Evolutionary conservation across 768 basidiomycete genomes (phyloP).

Genomic region (Suillus sp.): DNA sequence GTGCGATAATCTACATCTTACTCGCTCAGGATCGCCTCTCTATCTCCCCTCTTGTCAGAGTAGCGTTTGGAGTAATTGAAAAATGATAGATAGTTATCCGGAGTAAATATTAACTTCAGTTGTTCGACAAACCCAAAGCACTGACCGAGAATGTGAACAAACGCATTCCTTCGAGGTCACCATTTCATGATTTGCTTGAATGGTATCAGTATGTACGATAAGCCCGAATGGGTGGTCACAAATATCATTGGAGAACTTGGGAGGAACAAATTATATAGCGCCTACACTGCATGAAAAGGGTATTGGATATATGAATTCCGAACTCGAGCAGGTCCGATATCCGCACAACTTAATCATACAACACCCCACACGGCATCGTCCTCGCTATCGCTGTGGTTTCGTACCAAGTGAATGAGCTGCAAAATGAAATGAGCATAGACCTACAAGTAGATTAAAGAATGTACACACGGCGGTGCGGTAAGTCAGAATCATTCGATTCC

Average conservation of each 20-base stretch:
- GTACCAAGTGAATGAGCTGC: conserved; percentile 5
- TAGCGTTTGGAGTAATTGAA: background rate
- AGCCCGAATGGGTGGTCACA: background rate
- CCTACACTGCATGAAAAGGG: background rate
- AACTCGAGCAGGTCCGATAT: background rate
- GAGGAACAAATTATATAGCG: background rate
- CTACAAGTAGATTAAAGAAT: background rate
- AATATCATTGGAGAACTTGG: background rate
- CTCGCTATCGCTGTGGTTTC: conserved; percentile 1
- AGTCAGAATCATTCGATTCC: conserved; percentile 3
- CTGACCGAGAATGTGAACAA: background rate
- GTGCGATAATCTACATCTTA: background rate
- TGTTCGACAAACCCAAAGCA: background rate
- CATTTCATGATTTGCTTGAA: background rate
- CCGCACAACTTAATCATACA: background rate
- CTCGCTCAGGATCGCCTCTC: background rate
- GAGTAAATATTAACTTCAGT: background rate
- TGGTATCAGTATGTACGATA: background rate
- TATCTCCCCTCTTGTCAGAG: background rate
- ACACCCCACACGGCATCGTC: background rate
- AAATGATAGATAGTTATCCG: background rate
- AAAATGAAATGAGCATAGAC: background rate
- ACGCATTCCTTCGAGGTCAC: background rate
- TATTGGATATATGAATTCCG: background rate
- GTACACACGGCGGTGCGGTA: background rate